Conservation (phyloP, 257 asterid genomes). For the Salvia splendens region DNA sequence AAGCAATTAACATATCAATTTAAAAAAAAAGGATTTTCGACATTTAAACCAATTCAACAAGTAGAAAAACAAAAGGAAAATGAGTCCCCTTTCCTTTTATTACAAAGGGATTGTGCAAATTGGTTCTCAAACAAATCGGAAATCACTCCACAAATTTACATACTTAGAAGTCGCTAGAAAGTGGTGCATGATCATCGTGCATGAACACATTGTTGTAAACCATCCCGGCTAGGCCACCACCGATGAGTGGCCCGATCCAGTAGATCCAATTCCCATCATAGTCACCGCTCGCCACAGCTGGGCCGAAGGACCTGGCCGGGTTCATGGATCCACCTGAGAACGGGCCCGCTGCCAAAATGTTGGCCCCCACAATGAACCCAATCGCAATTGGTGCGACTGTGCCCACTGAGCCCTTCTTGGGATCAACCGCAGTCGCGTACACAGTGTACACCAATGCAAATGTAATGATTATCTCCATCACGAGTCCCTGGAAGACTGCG, state of each 20-base stretch:
- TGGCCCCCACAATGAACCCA: slow-evolving; percentile 90
- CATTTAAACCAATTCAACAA: background rate
- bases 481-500: slow-evolving; percentile 65
- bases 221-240: slow-evolving; percentile 84
- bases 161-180: slow-evolving; percentile 11
- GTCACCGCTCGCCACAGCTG: slow-evolving; percentile 69
- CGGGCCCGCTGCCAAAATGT: slow-evolving; percentile 90
- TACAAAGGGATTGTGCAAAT: slow-evolving; percentile 29
- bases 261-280: slow-evolving; percentile 69
- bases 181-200: slow-evolving; percentile 7
- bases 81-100: slow-evolving; percentile 11
- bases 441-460: slow-evolving; percentile 89
- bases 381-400: slow-evolving; percentile 87
- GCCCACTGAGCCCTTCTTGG: slow-evolving; percentile 82
- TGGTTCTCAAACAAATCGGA: slow-evolving; percentile 33
- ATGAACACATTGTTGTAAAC: slow-evolving; percentile 53
- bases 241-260: slow-evolving; percentile 92
- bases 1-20: background rate
- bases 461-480: slow-evolving; percentile 75
- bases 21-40: background rate
- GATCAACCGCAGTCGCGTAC: slow-evolving; percentile 88
- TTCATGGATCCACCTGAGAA: slow-evolving; percentile 98
- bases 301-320: slow-evolving; percentile 92
- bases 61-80: background rate
- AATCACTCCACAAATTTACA: slow-evolving; percentile 13